Conservation (phyloP, 1,139 yeast genomes). For the Pichia sp. region DNA sequence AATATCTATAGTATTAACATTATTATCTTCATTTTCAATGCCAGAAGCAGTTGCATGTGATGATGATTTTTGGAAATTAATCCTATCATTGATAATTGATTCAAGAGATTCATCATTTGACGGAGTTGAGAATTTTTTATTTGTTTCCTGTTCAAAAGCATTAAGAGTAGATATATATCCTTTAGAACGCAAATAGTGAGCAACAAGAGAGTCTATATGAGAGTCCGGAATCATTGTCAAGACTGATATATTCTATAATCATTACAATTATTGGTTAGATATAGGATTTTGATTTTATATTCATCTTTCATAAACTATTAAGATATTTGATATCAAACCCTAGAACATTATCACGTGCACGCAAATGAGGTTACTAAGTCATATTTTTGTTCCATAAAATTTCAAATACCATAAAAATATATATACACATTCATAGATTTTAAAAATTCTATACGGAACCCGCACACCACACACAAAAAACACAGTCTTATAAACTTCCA, state of each 20-base stretch:
- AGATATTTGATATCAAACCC: no score
- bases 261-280: no score
- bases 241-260: no score
- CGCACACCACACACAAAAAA: no score
- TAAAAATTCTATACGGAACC: no score
- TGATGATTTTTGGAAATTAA: constrained; percentile 31
- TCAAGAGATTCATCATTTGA: constrained; percentile 40
- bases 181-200: constrained; percentile 47
- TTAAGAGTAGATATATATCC: constrained; percentile 41
- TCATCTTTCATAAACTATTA: no score
- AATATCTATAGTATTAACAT: constrained; percentile 13
- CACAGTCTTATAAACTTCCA: no score
- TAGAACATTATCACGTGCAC: constrained; percentile 2
- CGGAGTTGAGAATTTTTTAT: constrained; percentile 17
- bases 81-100: constrained; percentile 47
- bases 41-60: constrained; percentile 14
- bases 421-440: no score
- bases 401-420: no score
- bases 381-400: no score
- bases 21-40: constrained; percentile 12
- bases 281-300: no score
- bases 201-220: constrained; percentile 37
- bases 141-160: constrained; percentile 36
- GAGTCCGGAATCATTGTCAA: not conserved
- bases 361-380: not conserved